Evolutionary conservation across 2,329 filamentous ascomycete genomes (phyloP).

Genomic region (Pseudogymnoascus pannorum): DNA sequence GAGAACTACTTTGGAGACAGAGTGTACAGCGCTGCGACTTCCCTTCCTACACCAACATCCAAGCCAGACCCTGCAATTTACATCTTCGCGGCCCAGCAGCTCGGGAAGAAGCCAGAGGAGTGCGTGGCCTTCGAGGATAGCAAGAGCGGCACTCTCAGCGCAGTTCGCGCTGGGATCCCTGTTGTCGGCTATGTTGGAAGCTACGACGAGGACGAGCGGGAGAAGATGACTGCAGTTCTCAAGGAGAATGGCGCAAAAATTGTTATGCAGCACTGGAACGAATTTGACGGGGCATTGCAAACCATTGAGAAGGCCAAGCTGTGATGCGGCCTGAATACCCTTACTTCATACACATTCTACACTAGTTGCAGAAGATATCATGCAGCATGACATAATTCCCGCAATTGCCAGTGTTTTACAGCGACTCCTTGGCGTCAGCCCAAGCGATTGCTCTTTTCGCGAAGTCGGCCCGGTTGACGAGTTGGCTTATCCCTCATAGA

Average conservation of each 20-base stretch:
- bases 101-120: conserved; percentile 65
- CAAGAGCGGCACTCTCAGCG: conserved; percentile 74
- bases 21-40: conserved; percentile 77
- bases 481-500: not conserved
- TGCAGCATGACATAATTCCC: conserved; percentile 8
- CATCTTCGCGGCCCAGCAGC: conserved; percentile 63
- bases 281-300: conserved; percentile 35
- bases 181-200: conserved; percentile 81
- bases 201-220: conserved; percentile 50
- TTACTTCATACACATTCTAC: not conserved
- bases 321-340: not conserved
- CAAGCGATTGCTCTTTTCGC: not conserved
- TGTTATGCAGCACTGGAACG: conserved; percentile 54
- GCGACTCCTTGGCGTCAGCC: not conserved
- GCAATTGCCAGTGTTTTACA: not conserved
- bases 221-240: conserved; percentile 58
- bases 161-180: conserved; percentile 69
- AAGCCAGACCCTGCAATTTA: conserved; percentile 92
- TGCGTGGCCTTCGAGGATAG: conserved; percentile 81
- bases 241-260: conserved; percentile 53
- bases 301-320: conserved; percentile 20
- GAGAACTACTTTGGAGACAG: conserved; percentile 73
- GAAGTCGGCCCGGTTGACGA: not conserved
- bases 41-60: conserved; percentile 69
- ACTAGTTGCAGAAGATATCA: not conserved